Conservation (phyloP, 352 stramenopile species). For the Hyaloperonospora arabidopsidis region DNA sequence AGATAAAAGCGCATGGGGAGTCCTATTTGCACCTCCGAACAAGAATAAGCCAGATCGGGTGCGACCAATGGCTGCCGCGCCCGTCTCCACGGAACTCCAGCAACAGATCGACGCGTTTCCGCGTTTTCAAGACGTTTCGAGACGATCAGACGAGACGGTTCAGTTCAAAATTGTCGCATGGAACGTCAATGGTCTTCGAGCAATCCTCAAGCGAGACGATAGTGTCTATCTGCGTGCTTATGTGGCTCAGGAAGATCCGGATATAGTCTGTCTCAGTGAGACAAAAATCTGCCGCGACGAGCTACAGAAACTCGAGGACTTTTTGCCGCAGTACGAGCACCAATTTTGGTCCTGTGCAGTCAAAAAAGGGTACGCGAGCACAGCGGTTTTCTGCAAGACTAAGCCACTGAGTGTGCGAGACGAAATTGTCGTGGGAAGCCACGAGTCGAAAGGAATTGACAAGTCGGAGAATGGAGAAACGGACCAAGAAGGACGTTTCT, state of each 20-base stretch:
- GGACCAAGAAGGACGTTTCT: conserved; percentile 73
- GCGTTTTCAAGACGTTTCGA: conserved; percentile 43
- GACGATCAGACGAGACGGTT: conserved; percentile 6
- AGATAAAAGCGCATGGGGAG: conserved; percentile 34
- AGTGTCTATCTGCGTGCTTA: conserved; percentile 62
- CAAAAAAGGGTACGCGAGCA: conserved; percentile 78
- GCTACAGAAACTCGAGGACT: conserved; percentile 64
- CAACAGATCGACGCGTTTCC: conserved; percentile 40
- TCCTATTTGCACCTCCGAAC: conserved; percentile 25
- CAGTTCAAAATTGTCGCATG: conserved; percentile 56
- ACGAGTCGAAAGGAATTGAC: conserved; percentile 26
- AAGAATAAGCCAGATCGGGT: conserved; percentile 14
- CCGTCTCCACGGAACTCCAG: conserved; percentile 37
- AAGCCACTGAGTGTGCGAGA: conserved; percentile 66
- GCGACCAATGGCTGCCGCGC: conserved; percentile 18
- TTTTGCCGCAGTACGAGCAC: conserved; percentile 63
- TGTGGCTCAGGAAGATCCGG: conserved; percentile 67
- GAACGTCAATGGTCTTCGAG: conserved; percentile 82
- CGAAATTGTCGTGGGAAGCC: conserved; percentile 43
- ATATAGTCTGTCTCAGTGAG: conserved; percentile 80
- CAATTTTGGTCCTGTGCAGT: conserved; percentile 71
- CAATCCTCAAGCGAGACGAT: conserved; percentile 64
- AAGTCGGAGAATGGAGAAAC: conserved; percentile 25
- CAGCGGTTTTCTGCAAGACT: conserved; percentile 62
- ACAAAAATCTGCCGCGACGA: conserved; percentile 75